phyloP scores from a whole-genome alignment of 495 filamentous ascomycete genomes.

The Viridothelium virens region DNA sequence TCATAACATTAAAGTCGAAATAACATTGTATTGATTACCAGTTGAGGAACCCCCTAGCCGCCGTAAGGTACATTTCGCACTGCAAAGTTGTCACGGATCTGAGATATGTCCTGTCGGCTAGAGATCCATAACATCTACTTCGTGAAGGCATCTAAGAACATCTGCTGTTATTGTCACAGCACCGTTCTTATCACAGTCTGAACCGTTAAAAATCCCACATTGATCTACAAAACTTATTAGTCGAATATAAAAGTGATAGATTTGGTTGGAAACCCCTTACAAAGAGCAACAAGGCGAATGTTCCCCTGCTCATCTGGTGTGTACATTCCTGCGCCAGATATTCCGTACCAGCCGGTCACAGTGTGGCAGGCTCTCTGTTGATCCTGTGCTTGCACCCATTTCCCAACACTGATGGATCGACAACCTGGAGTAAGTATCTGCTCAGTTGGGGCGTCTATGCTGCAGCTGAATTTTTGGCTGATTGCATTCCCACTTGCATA shows the following conservation, averaged over 20 bases:
- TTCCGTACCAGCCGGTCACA: conserved; percentile 6
- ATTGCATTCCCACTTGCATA: background rate
- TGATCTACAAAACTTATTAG: background rate
- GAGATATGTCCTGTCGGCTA: too few species aligned
- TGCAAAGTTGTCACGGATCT: too few species aligned
- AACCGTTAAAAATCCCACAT: too few species aligned
- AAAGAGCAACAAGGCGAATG: background rate
- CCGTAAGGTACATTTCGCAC: too few species aligned
- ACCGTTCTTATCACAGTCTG: too few species aligned
- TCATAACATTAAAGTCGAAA: too few species aligned
- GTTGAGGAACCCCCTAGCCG: too few species aligned
- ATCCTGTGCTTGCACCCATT: background rate
- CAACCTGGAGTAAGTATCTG: background rate
- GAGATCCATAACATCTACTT: too few species aligned
- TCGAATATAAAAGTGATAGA: background rate
- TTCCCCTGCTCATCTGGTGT: background rate
- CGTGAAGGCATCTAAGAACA: too few species aligned
- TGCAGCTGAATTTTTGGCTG: background rate
- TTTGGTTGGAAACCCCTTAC: background rate
- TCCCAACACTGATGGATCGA: background rate
- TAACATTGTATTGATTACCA: too few species aligned
- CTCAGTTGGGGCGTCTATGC: background rate
- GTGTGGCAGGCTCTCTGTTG: background rate
- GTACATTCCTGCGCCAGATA: conserved; percentile 1
- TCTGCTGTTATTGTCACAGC: too few species aligned